Percentiles rank a stretch among this genome's conserved stretches.
phyloP scores from a whole-genome alignment of 2,329 filamentous ascomycete genomes.

The Rhynchosporium secalis region DNA sequence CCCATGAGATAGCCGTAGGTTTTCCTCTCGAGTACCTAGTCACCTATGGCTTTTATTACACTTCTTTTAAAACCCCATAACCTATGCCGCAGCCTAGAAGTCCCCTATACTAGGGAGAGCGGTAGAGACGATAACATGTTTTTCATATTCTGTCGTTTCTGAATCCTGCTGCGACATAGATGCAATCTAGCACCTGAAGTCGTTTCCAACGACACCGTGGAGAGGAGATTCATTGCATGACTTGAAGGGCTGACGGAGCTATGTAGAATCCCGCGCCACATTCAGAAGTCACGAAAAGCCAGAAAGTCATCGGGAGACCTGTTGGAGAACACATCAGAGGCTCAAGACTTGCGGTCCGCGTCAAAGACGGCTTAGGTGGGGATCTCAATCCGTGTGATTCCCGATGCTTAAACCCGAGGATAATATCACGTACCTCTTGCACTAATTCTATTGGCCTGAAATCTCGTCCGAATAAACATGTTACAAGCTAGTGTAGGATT shows the following conservation, averaged over 20 bases:
- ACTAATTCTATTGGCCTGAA: slow-evolving; percentile 12
- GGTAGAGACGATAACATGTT: slow-evolving; percentile 25
- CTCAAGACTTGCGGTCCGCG: slow-evolving; percentile 19
- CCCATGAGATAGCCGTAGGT: too few species aligned
- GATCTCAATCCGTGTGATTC: slow-evolving; percentile 5
- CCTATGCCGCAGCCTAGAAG: too few species aligned
- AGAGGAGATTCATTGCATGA: slow-evolving; percentile 24
- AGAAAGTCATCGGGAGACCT: slow-evolving; percentile 8
- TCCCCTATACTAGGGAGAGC: slow-evolving; percentile 18
- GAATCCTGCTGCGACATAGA: slow-evolving; percentile 23
- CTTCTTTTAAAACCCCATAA: too few species aligned
- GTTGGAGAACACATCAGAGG: slow-evolving; percentile 22
- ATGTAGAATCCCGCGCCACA: neutral
- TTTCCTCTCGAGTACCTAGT: too few species aligned
- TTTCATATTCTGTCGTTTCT: slow-evolving; percentile 19
- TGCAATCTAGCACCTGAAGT: slow-evolving; percentile 22
- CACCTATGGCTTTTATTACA: too few species aligned
- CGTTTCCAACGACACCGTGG: slow-evolving; percentile 25
- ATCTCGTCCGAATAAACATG: slow-evolving; percentile 26
- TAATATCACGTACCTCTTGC: neutral
- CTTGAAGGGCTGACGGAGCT: slow-evolving; percentile 16
- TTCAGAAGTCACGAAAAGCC: slow-evolving; percentile 15
- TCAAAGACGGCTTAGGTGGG: slow-evolving; percentile 21
- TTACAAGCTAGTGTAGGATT: slow-evolving; percentile 17
- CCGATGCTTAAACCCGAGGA: neutral